Evolutionary conservation across 75 land plant genomes (phyloP).

Genomic region (Pinus tabuliformis): DNA sequence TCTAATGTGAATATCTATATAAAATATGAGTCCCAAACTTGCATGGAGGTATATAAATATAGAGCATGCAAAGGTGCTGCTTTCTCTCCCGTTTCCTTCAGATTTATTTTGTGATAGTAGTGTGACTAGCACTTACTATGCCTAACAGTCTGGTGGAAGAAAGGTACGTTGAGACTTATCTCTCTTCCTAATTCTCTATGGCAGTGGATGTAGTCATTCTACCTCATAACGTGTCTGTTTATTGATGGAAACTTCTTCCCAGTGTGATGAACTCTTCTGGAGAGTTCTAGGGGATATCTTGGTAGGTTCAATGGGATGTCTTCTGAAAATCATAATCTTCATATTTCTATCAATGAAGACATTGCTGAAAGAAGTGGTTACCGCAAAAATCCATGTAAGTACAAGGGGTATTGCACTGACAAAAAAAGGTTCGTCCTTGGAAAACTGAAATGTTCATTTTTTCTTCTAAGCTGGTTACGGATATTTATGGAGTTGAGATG

Average conservation of each 20-base stretch:
- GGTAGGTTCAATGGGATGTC: background rate
- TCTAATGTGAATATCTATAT: background rate
- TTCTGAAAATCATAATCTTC: background rate
- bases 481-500: background rate
- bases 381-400: background rate
- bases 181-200: background rate
- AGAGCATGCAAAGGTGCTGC: background rate
- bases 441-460: background rate
- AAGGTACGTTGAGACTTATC: background rate
- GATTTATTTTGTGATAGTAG: background rate
- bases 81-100: background rate
- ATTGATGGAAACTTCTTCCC: background rate
- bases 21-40: background rate
- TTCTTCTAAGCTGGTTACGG: background rate
- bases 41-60: slow-evolving; percentile 2
- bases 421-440: background rate
- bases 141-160: background rate
- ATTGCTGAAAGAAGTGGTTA: background rate
- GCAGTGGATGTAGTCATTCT: background rate
- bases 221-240: background rate
- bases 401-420: background rate
- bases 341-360: background rate
- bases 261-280: background rate
- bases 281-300: background rate
- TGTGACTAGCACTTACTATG: background rate